Evolutionary conservation across 805 yeast species (phyloP).

Genomic region (Candida piceae): DNA sequence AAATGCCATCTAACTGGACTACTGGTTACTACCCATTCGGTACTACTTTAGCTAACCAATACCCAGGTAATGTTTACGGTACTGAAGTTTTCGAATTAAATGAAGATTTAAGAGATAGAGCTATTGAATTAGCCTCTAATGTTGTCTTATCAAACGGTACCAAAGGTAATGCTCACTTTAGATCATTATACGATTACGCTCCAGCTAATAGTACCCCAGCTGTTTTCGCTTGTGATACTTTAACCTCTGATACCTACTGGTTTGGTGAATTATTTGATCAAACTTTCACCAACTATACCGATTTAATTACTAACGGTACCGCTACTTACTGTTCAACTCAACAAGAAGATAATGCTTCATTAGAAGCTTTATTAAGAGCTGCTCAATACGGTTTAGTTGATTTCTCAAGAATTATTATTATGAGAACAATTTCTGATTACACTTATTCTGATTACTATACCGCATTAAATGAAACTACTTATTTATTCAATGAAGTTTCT

Average conservation of each 20-base stretch:
- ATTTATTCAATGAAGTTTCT: conserved; percentile 43
- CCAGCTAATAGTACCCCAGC: conserved; percentile 48
- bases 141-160: conserved; percentile 43
- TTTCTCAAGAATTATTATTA: conserved; percentile 49
- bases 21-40: conserved; percentile 58
- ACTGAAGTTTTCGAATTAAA: conserved; percentile 63
- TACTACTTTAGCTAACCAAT: conserved; percentile 41
- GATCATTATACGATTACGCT: conserved; percentile 42
- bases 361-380: conserved; percentile 54
- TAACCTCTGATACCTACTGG: conserved; percentile 59
- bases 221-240: conserved; percentile 50
- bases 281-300: conserved; percentile 43
- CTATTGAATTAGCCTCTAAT: conserved; percentile 44
- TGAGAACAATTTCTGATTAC: conserved; percentile 63
- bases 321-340: conserved; percentile 58
- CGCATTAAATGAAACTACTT: conserved; percentile 37
- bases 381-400: conserved; percentile 51
- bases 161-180: conserved; percentile 37
- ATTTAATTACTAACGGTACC: conserved; percentile 51
- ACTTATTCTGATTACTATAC: conserved; percentile 32
- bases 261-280: conserved; percentile 48
- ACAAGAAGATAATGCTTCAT: conserved; percentile 64
- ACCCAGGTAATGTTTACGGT: conserved; percentile 55
- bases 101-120: conserved; percentile 53
- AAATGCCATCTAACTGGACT: conserved; percentile 49